Evolutionary conservation across 2,329 filamentous ascomycete species (phyloP), one percentile per base, ranked within the genome.

Genomic region (Xylaria polymorpha): DNA sequence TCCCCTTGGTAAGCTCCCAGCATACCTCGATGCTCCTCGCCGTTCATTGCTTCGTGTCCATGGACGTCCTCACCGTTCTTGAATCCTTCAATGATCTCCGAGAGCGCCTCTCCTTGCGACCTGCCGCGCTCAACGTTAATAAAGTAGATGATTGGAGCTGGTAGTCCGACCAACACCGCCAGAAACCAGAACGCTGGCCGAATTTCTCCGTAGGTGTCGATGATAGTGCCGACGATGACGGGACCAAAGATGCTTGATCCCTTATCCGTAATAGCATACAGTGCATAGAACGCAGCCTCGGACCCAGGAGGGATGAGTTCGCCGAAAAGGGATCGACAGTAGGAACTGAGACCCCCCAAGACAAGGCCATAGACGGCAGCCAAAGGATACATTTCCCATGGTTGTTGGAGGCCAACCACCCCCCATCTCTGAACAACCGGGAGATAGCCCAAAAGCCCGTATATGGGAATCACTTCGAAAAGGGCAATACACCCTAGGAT

Each of bases 211-310:
- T 91, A 91, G 60, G 84, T 88, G 80, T 98, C 94, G 14, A 96
- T 97, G 72, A 99, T 97, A 14, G 90, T 89, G 1, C 94, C 96
- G 0, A 99, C 96, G 77, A 99, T 95, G 0, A 94, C 92, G 0
- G 96, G 96, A 0, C 96, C 96, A 80, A 99, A 98, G 1, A 98
- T 86, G 77, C 93, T 97, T 25, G 92, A 96, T 0, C 95, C 94
- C 80, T 99, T 99, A 80, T 99, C 96, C 1, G 96, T 98, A 72
- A 98, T 98, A 43, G 96, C 96, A 78, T 98, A 99, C 1, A 99
- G 85, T 0, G 95, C 94, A 78, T 97, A 99, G 78, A 99, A 99
- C 0, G 95, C 94, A 0, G 96, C 94, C 81, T 99, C 96, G 37
- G 92, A 97, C 4, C 96, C 96, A 0, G 94, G 93, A 1, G 96